phyloP scores from a whole-genome alignment of 768 basidiomycete species.

The Boletus rufocinnamomeus region DNA sequence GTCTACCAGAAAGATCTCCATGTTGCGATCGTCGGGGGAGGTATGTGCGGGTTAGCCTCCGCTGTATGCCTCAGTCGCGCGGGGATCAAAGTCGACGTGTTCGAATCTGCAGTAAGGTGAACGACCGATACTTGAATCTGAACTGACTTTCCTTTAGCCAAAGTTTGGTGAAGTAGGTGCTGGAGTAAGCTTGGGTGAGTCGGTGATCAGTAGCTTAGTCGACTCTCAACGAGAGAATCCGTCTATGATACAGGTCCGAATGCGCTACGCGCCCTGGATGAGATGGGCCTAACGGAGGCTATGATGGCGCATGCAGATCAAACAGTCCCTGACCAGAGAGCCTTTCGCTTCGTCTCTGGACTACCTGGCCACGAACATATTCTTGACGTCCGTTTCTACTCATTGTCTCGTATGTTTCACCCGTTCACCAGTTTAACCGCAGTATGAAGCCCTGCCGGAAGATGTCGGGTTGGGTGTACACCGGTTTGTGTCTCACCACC shows the following conservation, averaged over 20 bases:
- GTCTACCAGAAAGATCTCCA: constrained; percentile 41
- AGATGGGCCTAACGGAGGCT: constrained; percentile 45
- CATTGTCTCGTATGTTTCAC: neutral
- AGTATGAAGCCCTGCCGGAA: constrained; percentile 38
- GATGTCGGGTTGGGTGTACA: constrained; percentile 49
- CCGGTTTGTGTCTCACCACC: constrained; percentile 34
- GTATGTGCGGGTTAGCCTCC: constrained; percentile 53
- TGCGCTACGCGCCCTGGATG: constrained; percentile 46
- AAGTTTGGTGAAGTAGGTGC: constrained; percentile 56
- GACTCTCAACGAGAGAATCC: neutral
- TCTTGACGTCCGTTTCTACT: constrained; percentile 40
- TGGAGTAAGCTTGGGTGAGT: constrained; percentile 52
- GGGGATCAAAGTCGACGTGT: constrained; percentile 50
- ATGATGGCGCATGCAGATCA: constrained; percentile 40
- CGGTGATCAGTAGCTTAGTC: neutral
- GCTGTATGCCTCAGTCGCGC: constrained; percentile 45
- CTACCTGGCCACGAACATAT: constrained; percentile 43
- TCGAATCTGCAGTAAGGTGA: constrained; percentile 49
- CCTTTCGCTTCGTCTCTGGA: constrained; percentile 48
- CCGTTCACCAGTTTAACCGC: neutral
- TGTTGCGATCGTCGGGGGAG: constrained; percentile 57
- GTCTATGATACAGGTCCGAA: constrained; percentile 44
- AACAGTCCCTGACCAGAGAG: constrained; percentile 32
- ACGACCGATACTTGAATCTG: neutral
- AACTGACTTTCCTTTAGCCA: constrained; percentile 32